Conservation (phyloP, 192 early-diverging fungal species). For the Coemansia sp. region DNA sequence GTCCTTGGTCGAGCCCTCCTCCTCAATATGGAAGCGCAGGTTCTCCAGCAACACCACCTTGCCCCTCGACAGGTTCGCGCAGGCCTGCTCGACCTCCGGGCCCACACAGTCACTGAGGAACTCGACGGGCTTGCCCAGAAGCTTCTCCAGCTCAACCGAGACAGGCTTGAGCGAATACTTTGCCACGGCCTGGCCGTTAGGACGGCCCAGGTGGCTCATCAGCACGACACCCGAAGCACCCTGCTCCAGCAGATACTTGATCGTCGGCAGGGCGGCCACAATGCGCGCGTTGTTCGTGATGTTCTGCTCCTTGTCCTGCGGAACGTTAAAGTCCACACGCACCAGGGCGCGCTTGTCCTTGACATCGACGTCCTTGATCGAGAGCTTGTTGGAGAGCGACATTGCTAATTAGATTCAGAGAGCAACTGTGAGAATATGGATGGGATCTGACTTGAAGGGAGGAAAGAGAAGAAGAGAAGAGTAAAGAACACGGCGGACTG, state of each 20-base stretch:
- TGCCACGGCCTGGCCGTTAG: constrained; percentile 78
- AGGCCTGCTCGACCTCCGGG: constrained; percentile 71
- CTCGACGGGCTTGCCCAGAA: constrained; percentile 75
- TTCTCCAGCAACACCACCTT: constrained; percentile 94
- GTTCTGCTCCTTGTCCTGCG: constrained; percentile 74
- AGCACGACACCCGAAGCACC: constrained; percentile 86
- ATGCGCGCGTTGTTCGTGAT: constrained; percentile 98
- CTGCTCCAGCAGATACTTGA: constrained; percentile 83
- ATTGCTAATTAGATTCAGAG: constrained; percentile 17
- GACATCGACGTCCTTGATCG: constrained; percentile 80
- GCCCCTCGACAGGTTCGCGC: constrained; percentile 60
- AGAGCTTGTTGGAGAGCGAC: constrained; percentile 70
- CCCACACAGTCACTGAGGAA: constrained; percentile 97
- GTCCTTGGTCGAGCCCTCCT: constrained; percentile 92
- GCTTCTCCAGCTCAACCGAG: constrained; percentile 69
- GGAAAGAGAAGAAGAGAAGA: constrained; percentile 1
- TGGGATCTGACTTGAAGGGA: not conserved
- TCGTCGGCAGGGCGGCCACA: constrained; percentile 87
- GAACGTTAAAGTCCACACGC: constrained; percentile 99
- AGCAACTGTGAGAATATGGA: too few relatives aligned
- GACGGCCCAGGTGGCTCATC: constrained; percentile 96
- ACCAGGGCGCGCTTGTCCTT: constrained; percentile 86
- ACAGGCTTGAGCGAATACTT: constrained; percentile 95
- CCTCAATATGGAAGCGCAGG: constrained; percentile 96
- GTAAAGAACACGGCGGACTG: not conserved